Evolutionary conservation across 768 basidiomycete species (phyloP).

Genomic region (Agaricus subrufescens): DNA sequence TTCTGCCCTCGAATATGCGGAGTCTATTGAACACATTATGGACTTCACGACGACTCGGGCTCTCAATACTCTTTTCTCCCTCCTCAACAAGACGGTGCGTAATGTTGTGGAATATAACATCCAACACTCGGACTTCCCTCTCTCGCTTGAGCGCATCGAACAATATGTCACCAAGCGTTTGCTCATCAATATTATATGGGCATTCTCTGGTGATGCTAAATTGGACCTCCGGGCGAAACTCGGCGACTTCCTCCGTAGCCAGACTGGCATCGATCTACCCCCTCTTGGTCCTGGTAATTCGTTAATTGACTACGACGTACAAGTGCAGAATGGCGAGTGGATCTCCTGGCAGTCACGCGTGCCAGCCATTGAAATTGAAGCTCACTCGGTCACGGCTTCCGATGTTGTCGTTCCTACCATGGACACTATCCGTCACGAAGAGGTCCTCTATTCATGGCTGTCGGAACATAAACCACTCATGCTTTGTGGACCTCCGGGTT

Average conservation of each 20-base stretch:
- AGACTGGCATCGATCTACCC: conserved; percentile 89
- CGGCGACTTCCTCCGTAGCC: conserved; percentile 80
- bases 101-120: conserved; percentile 93
- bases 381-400: conserved; percentile 91
- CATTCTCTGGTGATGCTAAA: conserved; percentile 95
- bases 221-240: conserved; percentile 84
- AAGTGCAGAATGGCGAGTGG: conserved; percentile 85
- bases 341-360: conserved; percentile 87
- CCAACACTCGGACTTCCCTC: conserved; percentile 93
- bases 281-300: conserved; percentile 70
- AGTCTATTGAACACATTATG: conserved; percentile 96
- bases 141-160: conserved; percentile 78
- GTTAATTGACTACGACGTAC: conserved; percentile 93
- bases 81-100: conserved; percentile 93
- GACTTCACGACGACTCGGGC: conserved; percentile 92
- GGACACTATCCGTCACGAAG: conserved; percentile 98
- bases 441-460: conserved; percentile 97
- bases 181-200: conserved; percentile 93
- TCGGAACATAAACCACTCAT: conserved; percentile 98
- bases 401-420: conserved; percentile 98
- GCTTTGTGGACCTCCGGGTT: conserved; percentile 99
- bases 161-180: conserved; percentile 89
- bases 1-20: conserved; percentile 73
- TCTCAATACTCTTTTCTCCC: conserved; percentile 93
- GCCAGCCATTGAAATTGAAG: conserved; percentile 93